Conservation (phyloP, 805 yeast species). For the Metschnikowia proteae region DNA sequence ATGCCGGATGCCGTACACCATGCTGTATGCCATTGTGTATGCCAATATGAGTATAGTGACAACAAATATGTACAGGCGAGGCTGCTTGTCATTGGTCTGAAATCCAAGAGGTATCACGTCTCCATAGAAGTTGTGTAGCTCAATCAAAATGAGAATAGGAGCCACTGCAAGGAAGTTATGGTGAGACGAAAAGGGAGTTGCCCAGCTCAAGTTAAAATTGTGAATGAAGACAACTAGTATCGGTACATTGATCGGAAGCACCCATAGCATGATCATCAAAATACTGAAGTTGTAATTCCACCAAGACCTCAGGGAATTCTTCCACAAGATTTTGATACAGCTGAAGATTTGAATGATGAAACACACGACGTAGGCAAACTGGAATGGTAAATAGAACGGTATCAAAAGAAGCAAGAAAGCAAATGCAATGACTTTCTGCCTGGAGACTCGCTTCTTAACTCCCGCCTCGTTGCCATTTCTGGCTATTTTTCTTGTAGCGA, state of each 20-base stretch:
- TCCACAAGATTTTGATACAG: slow-evolving; percentile 33
- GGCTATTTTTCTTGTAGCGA: neutral
- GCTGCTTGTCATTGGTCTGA: slow-evolving; percentile 2
- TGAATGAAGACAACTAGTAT: slow-evolving; percentile 77
- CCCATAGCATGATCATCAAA: slow-evolving; percentile 67
- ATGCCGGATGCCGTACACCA: slow-evolving; percentile 74
- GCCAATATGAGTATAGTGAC: slow-evolving; percentile 30
- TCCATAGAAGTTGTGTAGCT: slow-evolving; percentile 38
- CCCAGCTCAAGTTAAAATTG: slow-evolving; percentile 73
- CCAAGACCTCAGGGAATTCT: slow-evolving; percentile 17
- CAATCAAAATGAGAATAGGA: slow-evolving; percentile 64
- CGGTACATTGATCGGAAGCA: slow-evolving; percentile 75
- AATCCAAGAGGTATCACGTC: slow-evolving; percentile 36
- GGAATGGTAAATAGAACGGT: slow-evolving; percentile 71
- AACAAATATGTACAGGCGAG: slow-evolving; percentile 3
- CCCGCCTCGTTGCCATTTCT: neutral
- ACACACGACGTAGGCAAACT: slow-evolving; percentile 65
- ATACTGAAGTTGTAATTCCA: slow-evolving; percentile 62
- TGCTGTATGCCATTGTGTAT: slow-evolving; percentile 57
- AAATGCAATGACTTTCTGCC: slow-evolving; percentile 26
- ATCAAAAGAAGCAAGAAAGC: slow-evolving; percentile 42
- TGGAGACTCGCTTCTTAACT: neutral
- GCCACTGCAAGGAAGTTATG: slow-evolving; percentile 76
- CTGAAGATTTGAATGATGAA: slow-evolving; percentile 56
- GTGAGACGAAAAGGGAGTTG: slow-evolving; percentile 80